Evolutionary conservation across 768 basidiomycete species (phyloP), one percentile per base, ranked within the genome.

Genomic region (Pulveroboletus sp.): DNA sequence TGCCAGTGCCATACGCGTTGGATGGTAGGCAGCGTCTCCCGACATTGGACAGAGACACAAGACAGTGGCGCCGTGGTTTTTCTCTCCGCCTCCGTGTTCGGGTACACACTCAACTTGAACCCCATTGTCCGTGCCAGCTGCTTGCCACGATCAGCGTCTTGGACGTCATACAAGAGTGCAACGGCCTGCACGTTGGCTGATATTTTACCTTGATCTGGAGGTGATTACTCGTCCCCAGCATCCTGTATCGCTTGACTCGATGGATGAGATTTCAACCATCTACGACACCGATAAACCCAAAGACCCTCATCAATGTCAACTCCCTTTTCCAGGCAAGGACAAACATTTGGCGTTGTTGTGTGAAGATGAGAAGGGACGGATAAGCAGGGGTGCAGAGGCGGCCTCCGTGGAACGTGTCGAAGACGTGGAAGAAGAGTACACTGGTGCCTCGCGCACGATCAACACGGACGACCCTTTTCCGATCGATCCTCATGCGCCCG

Each of bases 401-500:
- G 34, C 48, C 30, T 43, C 6, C 7, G 43, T 43, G 22, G 48
- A 50, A 27, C 45, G 4, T 13, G 12, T 4, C 24, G 37, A 34
- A 35, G 26, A 40, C 30, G 37, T 50, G 2, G 47, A 17, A 13
- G 35, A 35, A 14, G 35, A 17, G 22, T n/a, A 45, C 16, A 27
- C 14, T 32, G 23, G 34, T 6, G 6, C 19, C 16, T 32, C 53
- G 16, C 40, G 27, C 23, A 47, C 56, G 48, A 45, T 66, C 42
- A 63, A 54, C 47, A 59, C 57, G 45, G 60, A 60, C 30, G 54
- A 68, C 39, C 81, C 80, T 5, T 83, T 84, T 68, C 81, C 80
- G 34, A 60, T 77, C 17, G 74, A 78, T 52, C 76, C 77, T 13
- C 59, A 75, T 56, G 73, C 73, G 13, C 59, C 67, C 1, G 54